Evolutionary conservation across 257 asterid species (phyloP), one percentile per base, ranked within the genome.

Genomic region (Verbascum thapsus): DNA sequence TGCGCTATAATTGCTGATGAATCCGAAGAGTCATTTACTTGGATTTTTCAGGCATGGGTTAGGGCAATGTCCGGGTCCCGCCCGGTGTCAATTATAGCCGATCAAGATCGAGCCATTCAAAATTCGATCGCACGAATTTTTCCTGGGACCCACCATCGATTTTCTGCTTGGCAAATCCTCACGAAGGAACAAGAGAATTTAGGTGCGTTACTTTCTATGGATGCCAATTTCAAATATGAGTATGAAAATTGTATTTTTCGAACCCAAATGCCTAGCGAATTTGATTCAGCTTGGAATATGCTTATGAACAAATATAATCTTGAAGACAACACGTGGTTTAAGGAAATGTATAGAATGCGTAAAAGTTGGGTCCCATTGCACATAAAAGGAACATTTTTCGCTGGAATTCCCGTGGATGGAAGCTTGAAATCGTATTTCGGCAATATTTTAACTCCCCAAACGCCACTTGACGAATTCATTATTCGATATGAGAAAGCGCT

Each of bases 1-100:
- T 81, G 91, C 73, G 91, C 88, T 64, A 35, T 84, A 63, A 61
- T 84, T 53, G 91, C 86, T n/a, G 88, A 84, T 53, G 88, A 81
- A 72, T 76, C 88, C 18, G 88, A 79, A 66, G 85, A 84, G 68
- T 84, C 91, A 3, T 81, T 76, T 62, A 77, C 84, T 74, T 84
- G 91, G 91, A 78, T 81, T 30, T 79, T 84, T 56, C 86, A 73
- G 68, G 74, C 88, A 49, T 84, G 82, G 86, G 73, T 62, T 44
- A 74, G 69, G 63, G 84, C 91, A 61, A 84, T 79, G 88, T 75
- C 88, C 2, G 88, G 88, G 57, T 19, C 58, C 4, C 74, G 77
- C 45, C 88, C 91, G 9, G 69, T 76, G 22, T 79, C 91, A 15
- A 79, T 84, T 58, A 72, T 84, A 66, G 91, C 91, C 20, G 91